These are phyloP conservation scores for Candida gigantensis DNA, from an alignment of 1,139 yeast genomes.

Conservation along the genomic window DNA sequence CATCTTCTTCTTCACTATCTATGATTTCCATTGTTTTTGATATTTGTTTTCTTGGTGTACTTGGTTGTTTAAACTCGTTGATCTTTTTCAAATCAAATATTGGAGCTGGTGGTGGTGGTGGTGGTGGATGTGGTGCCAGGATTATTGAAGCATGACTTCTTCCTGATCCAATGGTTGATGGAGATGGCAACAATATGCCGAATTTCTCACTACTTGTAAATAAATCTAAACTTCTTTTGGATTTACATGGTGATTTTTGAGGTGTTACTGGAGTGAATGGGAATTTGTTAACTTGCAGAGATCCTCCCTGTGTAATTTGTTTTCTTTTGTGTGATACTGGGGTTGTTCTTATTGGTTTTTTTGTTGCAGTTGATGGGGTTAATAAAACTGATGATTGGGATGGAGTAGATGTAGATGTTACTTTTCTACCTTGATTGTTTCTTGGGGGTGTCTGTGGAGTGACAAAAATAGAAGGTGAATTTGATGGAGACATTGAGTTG, in stretches of 20 bases:
- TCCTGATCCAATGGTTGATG: conserved; percentile 44
- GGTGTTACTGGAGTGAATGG: conserved; percentile 43
- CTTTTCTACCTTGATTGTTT: conserved; percentile 1
- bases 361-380: conserved; percentile 11
- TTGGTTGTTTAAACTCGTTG: conserved; percentile 18
- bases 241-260: conserved; percentile 29
- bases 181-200: conserved; percentile 41
- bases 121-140: too few relatives aligned
- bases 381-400: conserved; percentile 7
- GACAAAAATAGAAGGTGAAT: conserved; percentile 7
- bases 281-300: conserved; percentile 10
- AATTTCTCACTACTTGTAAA: conserved; percentile 16
- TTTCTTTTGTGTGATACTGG: conserved; percentile 3
- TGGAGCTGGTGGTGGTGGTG: conserved; percentile 7
- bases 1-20: conserved; percentile 24
- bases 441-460: conserved; percentile 13
- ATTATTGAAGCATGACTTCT: conserved; percentile 17
- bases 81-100: conserved; percentile 10
- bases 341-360: conserved; percentile 6
- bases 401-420: conserved; percentile 6
- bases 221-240: conserved; percentile 6
- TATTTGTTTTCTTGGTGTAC: conserved; percentile 40
- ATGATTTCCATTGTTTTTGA: too few relatives aligned
- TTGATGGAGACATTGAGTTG: conserved; percentile 1
- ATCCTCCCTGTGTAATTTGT: conserved; percentile 1